Percentiles rank a stretch among this genome's conserved stretches.
These are phyloP conservation scores for Dryas integrifolia DNA, from an alignment of 331 rosid species.

Conservation along the genomic window DNA sequence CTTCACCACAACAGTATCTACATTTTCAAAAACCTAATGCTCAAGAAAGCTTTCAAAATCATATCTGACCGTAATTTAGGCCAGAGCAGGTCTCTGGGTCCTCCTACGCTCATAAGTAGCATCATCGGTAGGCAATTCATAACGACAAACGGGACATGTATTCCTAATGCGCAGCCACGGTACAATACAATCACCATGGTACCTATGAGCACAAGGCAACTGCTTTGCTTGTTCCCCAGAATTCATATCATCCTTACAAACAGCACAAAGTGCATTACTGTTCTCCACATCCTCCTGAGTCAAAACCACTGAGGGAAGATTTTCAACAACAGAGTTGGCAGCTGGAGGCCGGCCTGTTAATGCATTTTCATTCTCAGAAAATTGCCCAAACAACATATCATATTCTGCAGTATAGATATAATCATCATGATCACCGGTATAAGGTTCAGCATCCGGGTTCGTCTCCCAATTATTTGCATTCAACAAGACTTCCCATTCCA, in stretches of 20 bases:
- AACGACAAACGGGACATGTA: conserved; percentile 92
- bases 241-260: conserved; percentile 68
- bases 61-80: conserved; percentile 21
- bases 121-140: conserved; percentile 69
- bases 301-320: conserved; percentile 46
- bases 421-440: conserved; percentile 56
- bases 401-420: conserved; percentile 51
- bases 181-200: conserved; percentile 73
- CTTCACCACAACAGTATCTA: conserved; percentile 35
- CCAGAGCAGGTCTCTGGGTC: conserved; percentile 32
- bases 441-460: conserved; percentile 39
- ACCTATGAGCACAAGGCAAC: conserved; percentile 70
- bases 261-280: conserved; percentile 53
- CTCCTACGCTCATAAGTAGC: conserved; percentile 68
- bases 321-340: conserved; percentile 45
- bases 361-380: conserved; percentile 46
- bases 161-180: conserved; percentile 81
- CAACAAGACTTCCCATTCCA: conserved; percentile 76
- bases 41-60: conserved; percentile 28
- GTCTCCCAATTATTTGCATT: conserved; percentile 38
- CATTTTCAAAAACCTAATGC: conserved; percentile 33
- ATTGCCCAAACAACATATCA: conserved; percentile 72
- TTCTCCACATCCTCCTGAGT: conserved; percentile 46
- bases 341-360: conserved; percentile 57
- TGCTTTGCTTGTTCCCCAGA: conserved; percentile 51